Evolutionary conservation across 805 yeast genomes (phyloP).

Genomic region (Wickerhamiella alocasiicola): DNA sequence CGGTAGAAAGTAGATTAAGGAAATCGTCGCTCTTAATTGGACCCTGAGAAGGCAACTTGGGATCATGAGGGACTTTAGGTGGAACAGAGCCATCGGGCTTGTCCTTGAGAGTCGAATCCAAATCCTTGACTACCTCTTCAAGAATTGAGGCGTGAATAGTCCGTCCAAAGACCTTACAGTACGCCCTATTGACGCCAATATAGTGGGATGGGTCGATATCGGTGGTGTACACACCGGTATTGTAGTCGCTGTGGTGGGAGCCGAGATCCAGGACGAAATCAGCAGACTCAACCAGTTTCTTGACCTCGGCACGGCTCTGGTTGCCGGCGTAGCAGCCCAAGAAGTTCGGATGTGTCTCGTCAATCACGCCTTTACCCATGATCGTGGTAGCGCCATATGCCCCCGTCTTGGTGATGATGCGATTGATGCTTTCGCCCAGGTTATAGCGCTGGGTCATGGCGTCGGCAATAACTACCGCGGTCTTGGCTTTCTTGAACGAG

Average conservation of each 20-base stretch:
- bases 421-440: constrained; percentile 31
- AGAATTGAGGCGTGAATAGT: constrained; percentile 35
- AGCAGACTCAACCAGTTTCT: constrained; percentile 37
- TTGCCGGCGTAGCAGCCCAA: constrained; percentile 64
- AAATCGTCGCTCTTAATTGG: constrained; percentile 29
- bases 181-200: constrained; percentile 42
- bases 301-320: constrained; percentile 38
- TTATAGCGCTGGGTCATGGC: constrained; percentile 44
- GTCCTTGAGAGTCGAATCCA: constrained; percentile 28
- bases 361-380: constrained; percentile 60
- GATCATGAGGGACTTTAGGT: constrained; percentile 16
- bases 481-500: constrained; percentile 38
- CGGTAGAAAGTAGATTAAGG: constrained; percentile 31
- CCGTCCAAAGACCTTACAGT: constrained; percentile 36
- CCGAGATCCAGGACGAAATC: constrained; percentile 69
- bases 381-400: constrained; percentile 49
- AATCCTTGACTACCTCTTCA: constrained; percentile 36
- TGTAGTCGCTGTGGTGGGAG: constrained; percentile 50
- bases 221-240: constrained; percentile 52
- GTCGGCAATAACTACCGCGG: constrained; percentile 63
- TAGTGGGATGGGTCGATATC: constrained; percentile 33
- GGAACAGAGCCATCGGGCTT: background rate
- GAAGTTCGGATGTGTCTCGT: constrained; percentile 54
- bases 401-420: constrained; percentile 37
- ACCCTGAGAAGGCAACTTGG: constrained; percentile 22